Conservation (phyloP, 805 yeast genomes). For the Yarrowia yakushimensis region DNA sequence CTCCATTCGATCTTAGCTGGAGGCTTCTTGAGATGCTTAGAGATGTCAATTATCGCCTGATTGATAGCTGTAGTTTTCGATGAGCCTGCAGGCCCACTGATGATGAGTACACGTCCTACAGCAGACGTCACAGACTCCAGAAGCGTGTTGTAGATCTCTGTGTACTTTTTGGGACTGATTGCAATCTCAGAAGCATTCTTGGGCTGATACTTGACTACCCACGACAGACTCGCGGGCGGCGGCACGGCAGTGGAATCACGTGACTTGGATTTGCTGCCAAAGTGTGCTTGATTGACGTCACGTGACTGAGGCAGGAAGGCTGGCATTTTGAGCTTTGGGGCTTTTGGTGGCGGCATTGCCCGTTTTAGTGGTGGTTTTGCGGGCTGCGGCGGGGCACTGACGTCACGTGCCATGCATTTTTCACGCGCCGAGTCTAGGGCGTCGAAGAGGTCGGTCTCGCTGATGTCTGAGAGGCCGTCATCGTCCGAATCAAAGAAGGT, state of each 20-base stretch:
- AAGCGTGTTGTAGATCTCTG: background rate
- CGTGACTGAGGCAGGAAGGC: background rate
- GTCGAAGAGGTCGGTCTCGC: slow-evolving; percentile 3
- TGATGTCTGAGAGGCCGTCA: slow-evolving; percentile 5
- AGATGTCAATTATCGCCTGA: background rate
- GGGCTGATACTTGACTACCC: background rate
- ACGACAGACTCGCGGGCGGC: background rate
- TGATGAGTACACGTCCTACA: background rate
- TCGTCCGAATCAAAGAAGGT: slow-evolving; percentile 13
- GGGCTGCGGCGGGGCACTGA: background rate
- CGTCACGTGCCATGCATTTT: background rate
- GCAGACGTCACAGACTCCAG: background rate
- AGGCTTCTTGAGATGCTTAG: background rate
- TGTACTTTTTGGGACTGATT: background rate
- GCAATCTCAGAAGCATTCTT: background rate
- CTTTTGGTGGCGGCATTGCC: background rate
- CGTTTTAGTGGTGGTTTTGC: background rate
- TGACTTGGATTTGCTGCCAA: background rate
- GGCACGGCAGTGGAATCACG: background rate
- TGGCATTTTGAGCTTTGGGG: background rate
- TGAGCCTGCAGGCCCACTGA: slow-evolving; percentile 16
- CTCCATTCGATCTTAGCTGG: background rate
- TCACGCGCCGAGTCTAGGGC: background rate
- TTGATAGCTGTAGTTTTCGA: slow-evolving; percentile 1
- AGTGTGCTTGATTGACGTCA: background rate